Base-by-base conservation (phyloP, 768 basidiomycete species). In the Leucocoprinus birnbaumii region DNA sequence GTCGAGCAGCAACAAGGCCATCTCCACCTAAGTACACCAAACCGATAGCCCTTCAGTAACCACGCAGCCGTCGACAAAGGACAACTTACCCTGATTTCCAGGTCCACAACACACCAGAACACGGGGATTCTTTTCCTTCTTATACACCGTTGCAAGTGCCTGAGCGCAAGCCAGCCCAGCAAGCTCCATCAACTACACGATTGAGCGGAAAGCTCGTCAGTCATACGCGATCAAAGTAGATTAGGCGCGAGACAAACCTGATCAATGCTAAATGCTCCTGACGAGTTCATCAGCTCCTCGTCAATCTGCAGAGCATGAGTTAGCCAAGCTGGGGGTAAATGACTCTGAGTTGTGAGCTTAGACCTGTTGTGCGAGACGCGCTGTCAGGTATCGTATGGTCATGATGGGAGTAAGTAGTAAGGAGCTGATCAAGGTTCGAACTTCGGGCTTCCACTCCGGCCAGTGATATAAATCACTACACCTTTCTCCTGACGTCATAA, bases 91-190 rank as follows among this genome's bases (percentile, higher is more conserved):
- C 76, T 98, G 96, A 64, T 98, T 98, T 40, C 97, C 97, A 6
- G 97, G 95, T 16, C 97, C 97, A 66, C 95, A 98, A 63, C 91
- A 94, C 10, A 98, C 91, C n/a, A 98, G 75, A 5, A 98, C 92
- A 10, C 84, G 81, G 35, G 79, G 80, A 67, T 91, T 84, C 43
- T 75, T 79, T 2, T 85, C 82, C 26, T 79, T 83, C 38, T 73
- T 75, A 66, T 92, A 98, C 0, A 85, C 83, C n/a, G 76, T 86
- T 5, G 89, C 85, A 2, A 98, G 73, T 0, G 90, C 82, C 66
- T 95, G 91, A 0, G 96, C 97, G 65, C 95, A 95, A 1, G 96
- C 87, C 9, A 98, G 74, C 1, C 97, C 97, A 26, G 96, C 96
- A 11, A 98, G 80, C 65, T 98, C 96, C 94, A 98, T 97, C 26